Evolutionary conservation across 441 rosid species (phyloP).

Genomic region (Daphne laureola): DNA sequence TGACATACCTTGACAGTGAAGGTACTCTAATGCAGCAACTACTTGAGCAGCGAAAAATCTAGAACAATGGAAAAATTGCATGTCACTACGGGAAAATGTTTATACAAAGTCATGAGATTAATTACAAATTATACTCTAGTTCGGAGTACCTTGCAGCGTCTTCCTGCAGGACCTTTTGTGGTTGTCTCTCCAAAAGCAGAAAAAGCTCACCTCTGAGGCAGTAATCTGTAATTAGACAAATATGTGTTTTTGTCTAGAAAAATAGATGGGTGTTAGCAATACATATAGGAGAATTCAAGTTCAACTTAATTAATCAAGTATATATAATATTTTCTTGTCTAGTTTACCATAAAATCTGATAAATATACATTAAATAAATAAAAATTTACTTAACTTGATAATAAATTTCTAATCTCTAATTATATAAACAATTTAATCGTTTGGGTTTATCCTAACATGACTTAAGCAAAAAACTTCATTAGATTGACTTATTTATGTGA

Average conservation of each 20-base stretch:
- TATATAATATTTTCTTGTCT: neutral
- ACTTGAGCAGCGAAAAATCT: conserved; percentile 95
- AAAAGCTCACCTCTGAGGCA: conserved; percentile 95
- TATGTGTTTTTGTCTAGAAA: conserved; percentile 87
- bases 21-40: conserved; percentile 86
- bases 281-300: neutral
- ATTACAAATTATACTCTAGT: neutral
- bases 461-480: no score
- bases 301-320: neutral
- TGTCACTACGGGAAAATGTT: neutral
- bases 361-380: no score
- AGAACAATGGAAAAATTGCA: conserved; percentile 11
- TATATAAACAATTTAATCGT: no score
- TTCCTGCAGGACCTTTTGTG: conserved; percentile 77
- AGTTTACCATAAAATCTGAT: no score
- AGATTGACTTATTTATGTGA: no score
- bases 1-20: conserved; percentile 85
- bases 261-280: conserved; percentile 11
- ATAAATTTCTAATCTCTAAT: no score
- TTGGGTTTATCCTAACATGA: no score
- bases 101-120: neutral
- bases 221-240: conserved; percentile 93
- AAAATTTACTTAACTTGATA: no score
- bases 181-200: conserved; percentile 84
- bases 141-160: conserved; percentile 71